Evolutionary conservation across 208 protist genomes (phyloP), one percentile per base, ranked within the genome.

Genomic region (Acanthamoeba sp.): DNA sequence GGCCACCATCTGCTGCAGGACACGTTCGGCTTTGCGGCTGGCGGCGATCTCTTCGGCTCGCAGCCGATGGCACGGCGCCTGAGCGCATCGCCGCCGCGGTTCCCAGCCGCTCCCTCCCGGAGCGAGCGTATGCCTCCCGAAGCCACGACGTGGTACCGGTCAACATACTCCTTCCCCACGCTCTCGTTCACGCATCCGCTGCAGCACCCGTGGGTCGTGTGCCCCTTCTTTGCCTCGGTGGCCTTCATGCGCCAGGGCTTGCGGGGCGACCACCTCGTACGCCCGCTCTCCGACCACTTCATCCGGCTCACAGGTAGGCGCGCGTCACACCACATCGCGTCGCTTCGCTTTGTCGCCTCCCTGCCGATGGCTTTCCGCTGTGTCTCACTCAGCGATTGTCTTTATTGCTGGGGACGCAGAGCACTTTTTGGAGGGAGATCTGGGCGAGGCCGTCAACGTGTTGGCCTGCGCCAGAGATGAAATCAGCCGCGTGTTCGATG

Each of bases 131-230:
- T 50, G 45, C 45, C 45, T 12, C 9, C 45, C 12, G 62, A 32
- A 38, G 62, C 27, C 36, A 36, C 62, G 2, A 4, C 18, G 34
- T 45, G 34, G 69, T 45, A 45, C 36, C n/a, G 69, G 2, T 45
- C 69, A 2, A 6, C 7, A 16, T 78, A 78, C 22, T 45, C 69
- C 2, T 78, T 78, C 36, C 36, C 69, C 0, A 78, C 20, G 69
- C 29, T 78, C 34, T 48, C 69, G 34, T 78, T 78, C 69, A 5
- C 69, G 2, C 6, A 40, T 24, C 9, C 69, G 14, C 27, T 5
- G 12, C 34, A 78, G 29, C 69, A 78, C 69, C 69, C 69, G 18
- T 78, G 69, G 69, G 36, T 78, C 2, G 69, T 78, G 69, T 48
- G 69, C n/a, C 34, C 69, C 2, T 78, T 78, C 20, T 45, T 78